These are phyloP conservation scores for Thymus mandschuricus DNA, from an alignment of 257 asterid species.

Conservation along the genomic window DNA sequence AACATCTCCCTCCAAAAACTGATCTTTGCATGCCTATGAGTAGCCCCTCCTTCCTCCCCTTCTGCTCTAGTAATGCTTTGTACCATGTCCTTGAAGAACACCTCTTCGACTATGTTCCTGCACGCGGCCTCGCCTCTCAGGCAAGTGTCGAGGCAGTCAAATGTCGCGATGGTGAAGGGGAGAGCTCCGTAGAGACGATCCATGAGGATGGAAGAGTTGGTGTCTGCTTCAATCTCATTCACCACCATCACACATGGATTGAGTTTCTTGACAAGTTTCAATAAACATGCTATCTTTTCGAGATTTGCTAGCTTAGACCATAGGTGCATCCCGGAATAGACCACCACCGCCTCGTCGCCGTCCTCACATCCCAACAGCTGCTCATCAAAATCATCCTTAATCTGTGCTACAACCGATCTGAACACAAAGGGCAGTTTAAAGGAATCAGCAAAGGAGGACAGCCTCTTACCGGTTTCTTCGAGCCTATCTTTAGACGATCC, in stretches of 20 bases:
- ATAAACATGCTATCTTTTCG: conserved; percentile 20
- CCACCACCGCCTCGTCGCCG: conserved; percentile 39
- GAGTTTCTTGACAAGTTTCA: conserved; percentile 33
- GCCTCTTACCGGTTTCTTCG: conserved; percentile 38
- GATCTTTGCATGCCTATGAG: conserved; percentile 37
- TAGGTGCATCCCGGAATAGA: conserved; percentile 33
- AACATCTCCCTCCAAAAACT: conserved; percentile 43
- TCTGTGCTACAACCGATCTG: conserved; percentile 33
- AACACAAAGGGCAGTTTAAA: conserved; percentile 40
- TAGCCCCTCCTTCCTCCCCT: conserved; percentile 31
- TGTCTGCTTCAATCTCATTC: conserved; percentile 39
- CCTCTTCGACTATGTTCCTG: conserved; percentile 37
- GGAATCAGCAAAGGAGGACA: conserved; percentile 39
- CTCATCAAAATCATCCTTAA: conserved; percentile 26
- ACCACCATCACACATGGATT: conserved; percentile 41
- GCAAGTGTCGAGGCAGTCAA: conserved; percentile 42
- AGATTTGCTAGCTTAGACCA: conserved; percentile 37
- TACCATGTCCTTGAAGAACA: conserved; percentile 22
- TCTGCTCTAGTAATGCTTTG: conserved; percentile 34
- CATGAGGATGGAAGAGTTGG: conserved; percentile 28
- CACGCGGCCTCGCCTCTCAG: conserved; percentile 20
- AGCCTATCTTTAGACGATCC: conserved; percentile 35
- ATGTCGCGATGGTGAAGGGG: conserved; percentile 18
- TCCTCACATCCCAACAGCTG: conserved; percentile 32
- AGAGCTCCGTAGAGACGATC: conserved; percentile 39